phyloP scores from a whole-genome alignment of 31 red algal species.

The Odonthalia washingtoniensis region DNA sequence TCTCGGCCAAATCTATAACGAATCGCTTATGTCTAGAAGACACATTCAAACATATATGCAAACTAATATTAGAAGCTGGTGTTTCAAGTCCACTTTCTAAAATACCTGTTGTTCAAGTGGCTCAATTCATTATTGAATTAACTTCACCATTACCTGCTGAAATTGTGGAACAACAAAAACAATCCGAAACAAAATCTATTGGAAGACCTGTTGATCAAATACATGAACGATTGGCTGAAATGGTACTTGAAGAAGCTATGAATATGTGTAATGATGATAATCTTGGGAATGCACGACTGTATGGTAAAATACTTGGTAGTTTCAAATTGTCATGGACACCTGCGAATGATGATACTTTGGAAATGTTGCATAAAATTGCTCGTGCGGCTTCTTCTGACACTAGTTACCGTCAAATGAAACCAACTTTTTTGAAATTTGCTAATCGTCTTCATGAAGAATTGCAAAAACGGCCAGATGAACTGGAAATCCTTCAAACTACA shows the following conservation, averaged over 20 bases:
- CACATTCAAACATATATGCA: conserved; percentile 50
- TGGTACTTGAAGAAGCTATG: conserved; percentile 54
- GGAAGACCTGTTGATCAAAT: conserved; percentile 58
- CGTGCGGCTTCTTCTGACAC: background rate
- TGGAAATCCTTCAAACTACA: no score
- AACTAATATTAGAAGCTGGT: conserved; percentile 49
- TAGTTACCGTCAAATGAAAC: background rate
- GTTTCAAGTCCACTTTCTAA: conserved; percentile 45
- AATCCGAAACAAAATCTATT: no score
- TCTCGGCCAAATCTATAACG: conserved; percentile 37
- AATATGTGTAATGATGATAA: conserved; percentile 37
- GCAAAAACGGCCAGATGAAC: no score
- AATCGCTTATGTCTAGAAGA: conserved; percentile 72
- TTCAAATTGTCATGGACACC: conserved; percentile 41
- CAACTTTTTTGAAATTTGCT: background rate
- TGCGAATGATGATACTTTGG: conserved; percentile 50
- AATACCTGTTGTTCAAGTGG: conserved; percentile 61
- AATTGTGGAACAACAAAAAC: background rate
- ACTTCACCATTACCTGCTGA: conserved; percentile 47
- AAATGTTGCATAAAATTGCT: background rate
- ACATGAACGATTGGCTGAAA: conserved; percentile 65
- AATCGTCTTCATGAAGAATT: no score
- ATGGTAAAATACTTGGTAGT: conserved; percentile 50
- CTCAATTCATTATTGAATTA: conserved; percentile 72
- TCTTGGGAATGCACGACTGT: conserved; percentile 41